Conservation (phyloP, 148 eudicot genomes). For the Cornus florida region DNA sequence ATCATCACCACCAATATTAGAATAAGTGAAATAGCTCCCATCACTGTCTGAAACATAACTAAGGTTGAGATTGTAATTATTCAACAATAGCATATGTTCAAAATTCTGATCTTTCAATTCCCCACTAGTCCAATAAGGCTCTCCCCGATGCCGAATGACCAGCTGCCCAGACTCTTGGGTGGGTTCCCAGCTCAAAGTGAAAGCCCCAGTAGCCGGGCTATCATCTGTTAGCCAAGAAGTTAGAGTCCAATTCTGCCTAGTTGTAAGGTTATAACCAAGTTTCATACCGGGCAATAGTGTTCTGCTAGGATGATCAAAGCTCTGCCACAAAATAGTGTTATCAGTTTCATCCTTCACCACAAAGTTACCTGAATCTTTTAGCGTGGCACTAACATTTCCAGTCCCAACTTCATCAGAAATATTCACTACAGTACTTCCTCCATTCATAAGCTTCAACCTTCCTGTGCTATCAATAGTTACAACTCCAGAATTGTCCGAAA, state of each 20-base stretch:
- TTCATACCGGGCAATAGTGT: not conserved
- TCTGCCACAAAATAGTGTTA: no score
- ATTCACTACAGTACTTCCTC: not conserved
- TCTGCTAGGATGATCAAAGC: no score
- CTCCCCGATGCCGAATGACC: slow-evolving; percentile 10
- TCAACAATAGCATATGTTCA: not conserved
- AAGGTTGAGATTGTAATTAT: not conserved
- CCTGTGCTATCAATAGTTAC: not conserved
- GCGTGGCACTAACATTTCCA: no score
- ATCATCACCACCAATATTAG: not conserved
- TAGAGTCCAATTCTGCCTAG: slow-evolving; percentile 21
- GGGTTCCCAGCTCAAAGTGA: slow-evolving; percentile 13
- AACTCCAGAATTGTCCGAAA: not conserved
- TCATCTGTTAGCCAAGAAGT: slow-evolving; percentile 13
- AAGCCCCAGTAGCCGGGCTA: slow-evolving; percentile 10
- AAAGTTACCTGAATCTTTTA: no score
- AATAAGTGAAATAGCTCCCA: slow-evolving; percentile 4
- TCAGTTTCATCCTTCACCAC: no score
- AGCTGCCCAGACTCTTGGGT: not conserved
- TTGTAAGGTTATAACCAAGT: slow-evolving; percentile 10
- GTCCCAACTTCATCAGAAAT: not conserved
- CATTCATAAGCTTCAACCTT: not conserved
- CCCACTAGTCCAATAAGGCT: slow-evolving; percentile 22
- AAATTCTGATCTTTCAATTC: not conserved
- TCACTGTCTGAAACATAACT: not conserved